Evolutionary conservation across 1,139 yeast genomes (phyloP).

Genomic region (Tardiomyces blankii): DNA sequence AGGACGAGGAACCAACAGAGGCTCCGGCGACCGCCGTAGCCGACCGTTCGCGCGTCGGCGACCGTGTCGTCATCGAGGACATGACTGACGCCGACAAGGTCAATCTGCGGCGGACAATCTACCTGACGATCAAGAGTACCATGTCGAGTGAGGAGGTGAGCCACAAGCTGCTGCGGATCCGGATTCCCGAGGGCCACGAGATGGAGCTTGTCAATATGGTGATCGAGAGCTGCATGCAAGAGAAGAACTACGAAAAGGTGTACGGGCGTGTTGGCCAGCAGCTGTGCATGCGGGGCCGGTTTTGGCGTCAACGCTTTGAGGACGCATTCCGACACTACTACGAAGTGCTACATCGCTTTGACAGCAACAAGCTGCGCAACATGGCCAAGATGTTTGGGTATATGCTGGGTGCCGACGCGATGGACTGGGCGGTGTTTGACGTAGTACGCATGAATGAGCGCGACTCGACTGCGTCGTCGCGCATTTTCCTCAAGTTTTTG

Average conservation of each 20-base stretch:
- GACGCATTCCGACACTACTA: constrained; percentile 47
- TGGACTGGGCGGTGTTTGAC: constrained; percentile 51
- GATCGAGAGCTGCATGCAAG: constrained; percentile 77
- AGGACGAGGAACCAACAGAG: constrained; percentile 19
- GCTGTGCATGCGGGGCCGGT: constrained; percentile 37
- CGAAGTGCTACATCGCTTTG: constrained; percentile 50
- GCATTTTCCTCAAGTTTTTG: constrained; percentile 72
- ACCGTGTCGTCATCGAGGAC: constrained; percentile 31
- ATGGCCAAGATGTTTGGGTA: constrained; percentile 85
- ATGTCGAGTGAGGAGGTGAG: constrained; percentile 91
- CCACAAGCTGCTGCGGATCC: constrained; percentile 55
- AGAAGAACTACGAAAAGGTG: constrained; percentile 75
- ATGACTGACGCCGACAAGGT: constrained; percentile 56
- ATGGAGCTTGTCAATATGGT: constrained; percentile 58
- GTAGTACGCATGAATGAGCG: constrained; percentile 52
- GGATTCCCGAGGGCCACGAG: constrained; percentile 21
- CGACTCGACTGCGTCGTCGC: constrained; percentile 65
- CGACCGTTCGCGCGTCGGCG: neutral
- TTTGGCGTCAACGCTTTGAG: constrained; percentile 50
- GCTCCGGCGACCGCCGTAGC: constrained; percentile 12
- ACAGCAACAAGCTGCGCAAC: constrained; percentile 64
- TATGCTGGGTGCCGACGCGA: constrained; percentile 55
- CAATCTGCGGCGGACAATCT: constrained; percentile 61
- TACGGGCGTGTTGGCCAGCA: constrained; percentile 73
- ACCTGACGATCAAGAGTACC: constrained; percentile 81